A percentile compares a stretch with the other conserved stretches of the same genome.
phyloP scores from a whole-genome alignment of 208 protist species.

The Kentomonas sorsogonicus region DNA sequence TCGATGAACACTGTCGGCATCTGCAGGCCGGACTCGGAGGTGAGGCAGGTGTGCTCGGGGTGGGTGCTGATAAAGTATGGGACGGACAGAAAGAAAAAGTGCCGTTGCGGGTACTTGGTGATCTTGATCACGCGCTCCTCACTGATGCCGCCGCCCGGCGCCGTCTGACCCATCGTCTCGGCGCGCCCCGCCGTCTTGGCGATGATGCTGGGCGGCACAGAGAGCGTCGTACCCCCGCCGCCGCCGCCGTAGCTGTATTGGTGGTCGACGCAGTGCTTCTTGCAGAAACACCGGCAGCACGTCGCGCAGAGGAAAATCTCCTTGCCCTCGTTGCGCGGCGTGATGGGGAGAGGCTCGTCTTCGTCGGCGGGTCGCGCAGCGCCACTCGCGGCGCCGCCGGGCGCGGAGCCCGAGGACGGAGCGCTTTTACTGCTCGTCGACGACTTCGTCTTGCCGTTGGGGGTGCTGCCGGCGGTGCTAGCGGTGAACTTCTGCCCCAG shows the following conservation, averaged over 20 bases:
- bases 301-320: conserved; percentile 70
- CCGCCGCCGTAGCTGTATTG: conserved; percentile 28
- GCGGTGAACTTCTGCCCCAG: neutral
- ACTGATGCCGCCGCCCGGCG: neutral
- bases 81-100: conserved; percentile 62
- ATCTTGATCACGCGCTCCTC: neutral
- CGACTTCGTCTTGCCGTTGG: conserved; percentile 10
- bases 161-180: conserved; percentile 8
- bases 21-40: conserved; percentile 41
- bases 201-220: no score
- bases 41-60: conserved; percentile 21
- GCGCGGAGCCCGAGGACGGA: neutral
- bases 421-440: conserved; percentile 11
- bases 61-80: conserved; percentile 39
- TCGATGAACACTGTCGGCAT: conserved; percentile 39
- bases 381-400: neutral
- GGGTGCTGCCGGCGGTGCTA: neutral
- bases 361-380: neutral
- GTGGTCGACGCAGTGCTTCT: conserved; percentile 48
- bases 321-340: conserved; percentile 12
- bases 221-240: no score
- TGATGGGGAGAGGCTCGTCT: neutral
- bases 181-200: no score
- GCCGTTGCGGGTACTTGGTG: conserved; percentile 44
- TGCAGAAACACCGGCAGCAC: conserved; percentile 66